Evolutionary conservation across 257 asterid species (phyloP), one percentile per base, ranked within the genome.

Genomic region (Solanum medicagineum): DNA sequence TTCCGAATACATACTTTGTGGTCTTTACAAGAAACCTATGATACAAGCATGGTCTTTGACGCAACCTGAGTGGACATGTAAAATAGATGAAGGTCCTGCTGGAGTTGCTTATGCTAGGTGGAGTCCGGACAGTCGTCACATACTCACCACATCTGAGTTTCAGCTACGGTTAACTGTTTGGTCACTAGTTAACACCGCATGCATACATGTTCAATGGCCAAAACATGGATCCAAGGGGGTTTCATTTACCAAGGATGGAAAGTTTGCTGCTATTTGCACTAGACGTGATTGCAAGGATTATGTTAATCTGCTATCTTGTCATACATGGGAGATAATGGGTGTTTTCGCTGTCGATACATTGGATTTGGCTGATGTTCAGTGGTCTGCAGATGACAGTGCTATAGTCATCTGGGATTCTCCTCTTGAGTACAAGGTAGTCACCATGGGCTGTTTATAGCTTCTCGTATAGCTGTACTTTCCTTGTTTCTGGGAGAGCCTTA

Each of bases 111-210:
- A 94, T 84, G 99, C 99, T 4, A 93, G 98, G 94, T 97, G 99
- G 99, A 95, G 99, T 88, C 99, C 99, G 9, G 99, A 97, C 84
- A 97, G 99, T 88, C 96, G 99, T 71, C 99, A 97, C 92, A 97
- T 97, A 91, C 97, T 97, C 57, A 97, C 99, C 56, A 95, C 99
- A 32, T 95, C 99, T 16, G 99, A 97, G 59, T 97, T 97, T 89
- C 98, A 97, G 79, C 89, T 97, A 55, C 91, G 99, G 81, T 84
- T 95, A 89, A 95, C 98, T 32, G 99, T 95, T 40, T 97, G 99
- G 99, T 97, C 99, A 51, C 89, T 97, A 87, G 81, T 97, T 88
- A 95, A 93, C 90, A 97, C 98, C 0, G 99, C 99, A 26, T 97
- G 99, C 90, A 90, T 94, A 86, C 99, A 95, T 87, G 91, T 97